Evolutionary conservation across 2,329 filamentous ascomycete genomes (phyloP).

Genomic region (Cercospora berteroae): DNA sequence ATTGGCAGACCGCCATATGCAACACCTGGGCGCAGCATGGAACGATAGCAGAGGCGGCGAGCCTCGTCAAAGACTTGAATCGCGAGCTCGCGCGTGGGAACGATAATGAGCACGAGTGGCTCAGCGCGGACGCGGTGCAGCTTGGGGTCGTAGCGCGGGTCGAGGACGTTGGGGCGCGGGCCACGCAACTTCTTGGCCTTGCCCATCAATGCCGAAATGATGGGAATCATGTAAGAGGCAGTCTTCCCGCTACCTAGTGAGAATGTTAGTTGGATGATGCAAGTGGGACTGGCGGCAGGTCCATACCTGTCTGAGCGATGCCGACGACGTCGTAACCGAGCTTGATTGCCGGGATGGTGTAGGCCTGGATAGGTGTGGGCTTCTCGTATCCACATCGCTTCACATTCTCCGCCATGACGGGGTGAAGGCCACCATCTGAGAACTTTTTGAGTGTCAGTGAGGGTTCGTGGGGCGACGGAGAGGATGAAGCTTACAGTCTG

Average conservation of each 20-base stretch:
- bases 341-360: constrained; percentile 75
- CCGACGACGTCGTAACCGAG: constrained; percentile 79
- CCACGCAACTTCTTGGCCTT: constrained; percentile 87
- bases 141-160: constrained; percentile 50
- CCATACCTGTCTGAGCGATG: constrained; percentile 84
- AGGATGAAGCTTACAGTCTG: constrained; percentile 45
- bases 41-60: constrained; percentile 88
- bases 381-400: constrained; percentile 65
- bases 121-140: constrained; percentile 66
- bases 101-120: constrained; percentile 81
- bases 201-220: constrained; percentile 88
- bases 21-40: constrained; percentile 89
- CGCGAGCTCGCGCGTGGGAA: constrained; percentile 83
- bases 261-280: constrained; percentile 12
- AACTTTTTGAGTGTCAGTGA: constrained; percentile 52
- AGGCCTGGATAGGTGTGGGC: constrained; percentile 86
- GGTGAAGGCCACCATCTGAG: constrained; percentile 77
- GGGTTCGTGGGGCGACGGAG: not conserved
- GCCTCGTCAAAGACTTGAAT: constrained; percentile 95
- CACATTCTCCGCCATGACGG: constrained; percentile 76
- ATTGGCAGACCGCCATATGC: constrained; percentile 80
- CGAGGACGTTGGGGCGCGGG: constrained; percentile 61
- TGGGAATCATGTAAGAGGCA: constrained; percentile 84
- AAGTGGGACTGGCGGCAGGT: not conserved
- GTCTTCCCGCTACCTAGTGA: constrained; percentile 87